Conservation (phyloP, 352 stramenopile genomes). For the Plasmopara muralis region DNA sequence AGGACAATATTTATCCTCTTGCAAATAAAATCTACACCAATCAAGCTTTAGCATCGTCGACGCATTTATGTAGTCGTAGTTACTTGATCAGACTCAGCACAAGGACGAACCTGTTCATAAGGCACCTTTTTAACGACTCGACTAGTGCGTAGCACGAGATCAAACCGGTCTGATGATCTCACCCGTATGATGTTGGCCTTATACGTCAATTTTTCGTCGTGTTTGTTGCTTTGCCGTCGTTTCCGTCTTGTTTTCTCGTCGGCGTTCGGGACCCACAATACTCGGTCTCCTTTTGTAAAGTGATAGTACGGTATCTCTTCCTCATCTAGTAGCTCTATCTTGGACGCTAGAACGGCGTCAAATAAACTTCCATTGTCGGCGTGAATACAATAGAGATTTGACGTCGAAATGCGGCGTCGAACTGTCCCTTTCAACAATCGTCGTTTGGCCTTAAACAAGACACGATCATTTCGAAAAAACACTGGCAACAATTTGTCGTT, state of each 20-base stretch:
- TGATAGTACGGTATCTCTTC: slow-evolving; percentile 14
- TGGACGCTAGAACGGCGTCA: slow-evolving; percentile 34
- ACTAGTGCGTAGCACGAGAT: slow-evolving; percentile 43
- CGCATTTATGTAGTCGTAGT: slow-evolving; percentile 12
- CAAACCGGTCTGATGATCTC: slow-evolving; percentile 35
- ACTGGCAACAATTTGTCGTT: slow-evolving; percentile 24
- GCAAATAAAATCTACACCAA: no score
- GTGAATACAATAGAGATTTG: slow-evolving; percentile 54
- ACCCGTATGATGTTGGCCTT: slow-evolving; percentile 37
- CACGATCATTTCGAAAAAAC: slow-evolving; percentile 44
- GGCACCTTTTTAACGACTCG: slow-evolving; percentile 36
- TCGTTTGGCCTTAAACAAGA: slow-evolving; percentile 36
- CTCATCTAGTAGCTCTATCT: slow-evolving; percentile 32
- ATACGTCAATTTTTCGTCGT: slow-evolving; percentile 24
- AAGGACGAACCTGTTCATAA: slow-evolving; percentile 33
- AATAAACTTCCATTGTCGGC: slow-evolving; percentile 41
- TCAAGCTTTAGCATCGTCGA: not conserved
- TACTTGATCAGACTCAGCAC: slow-evolving; percentile 17
- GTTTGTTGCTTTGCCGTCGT: slow-evolving; percentile 6
- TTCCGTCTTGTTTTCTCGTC: not conserved
- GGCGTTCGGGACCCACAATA: slow-evolving; percentile 30
- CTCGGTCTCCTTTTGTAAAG: slow-evolving; percentile 29
- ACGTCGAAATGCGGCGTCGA: slow-evolving; percentile 28
- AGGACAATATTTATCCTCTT: no score
- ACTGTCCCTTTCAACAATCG: slow-evolving; percentile 36